Base-by-base conservation (phyloP, 192 early-diverging fungal species). In the Piromyces sp. region DNA sequence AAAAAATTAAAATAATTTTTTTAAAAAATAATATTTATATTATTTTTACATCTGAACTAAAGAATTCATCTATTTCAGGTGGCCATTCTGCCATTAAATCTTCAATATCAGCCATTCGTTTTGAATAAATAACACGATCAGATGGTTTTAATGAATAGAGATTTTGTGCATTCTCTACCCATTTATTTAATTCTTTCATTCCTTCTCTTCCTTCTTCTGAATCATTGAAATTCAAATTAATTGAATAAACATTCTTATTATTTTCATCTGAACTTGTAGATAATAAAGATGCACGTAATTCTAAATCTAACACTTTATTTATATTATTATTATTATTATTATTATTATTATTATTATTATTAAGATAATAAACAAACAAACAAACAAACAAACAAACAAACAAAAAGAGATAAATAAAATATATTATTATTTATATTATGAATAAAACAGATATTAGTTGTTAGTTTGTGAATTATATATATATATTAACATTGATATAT, bases 71-170 rank as follows among this genome's bases (percentile, higher is more conserved):
- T 31, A 91, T 83, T 80, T 91, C 88, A 19, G 81, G 40, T 29
- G 86, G 86, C 90, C 90, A 91, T 29, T 86, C 86, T 51, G 89
- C 87, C 90, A 91, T 91, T 51, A 91, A 80, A 30, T 88, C 87
- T 82, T 91, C 90, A 42, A 91, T 84, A 80, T 91, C 88, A 15
- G 90, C 89, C 89, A 91, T 91, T 33, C 87, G 79, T 78, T 85
- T 82, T 29, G 84, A 79, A 79, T 87, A 88, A 28, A 87, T 80
- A 22, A 88, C 85, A 36, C 81, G 33, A 78, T 81, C 83, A 36
- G 86, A 81, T 2, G 87, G 88, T 83, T 89, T 89, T 79, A 82
- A 81, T 0, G 83, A 83, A 85, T 91, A 88, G 28, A 90, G 83
- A 40, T 91, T 88, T 30, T 87, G 86, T 26, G 90, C 86, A 79